Conservation (phyloP, 1,139 yeast genomes). For the Debaryomycetaceae sp. region DNA sequence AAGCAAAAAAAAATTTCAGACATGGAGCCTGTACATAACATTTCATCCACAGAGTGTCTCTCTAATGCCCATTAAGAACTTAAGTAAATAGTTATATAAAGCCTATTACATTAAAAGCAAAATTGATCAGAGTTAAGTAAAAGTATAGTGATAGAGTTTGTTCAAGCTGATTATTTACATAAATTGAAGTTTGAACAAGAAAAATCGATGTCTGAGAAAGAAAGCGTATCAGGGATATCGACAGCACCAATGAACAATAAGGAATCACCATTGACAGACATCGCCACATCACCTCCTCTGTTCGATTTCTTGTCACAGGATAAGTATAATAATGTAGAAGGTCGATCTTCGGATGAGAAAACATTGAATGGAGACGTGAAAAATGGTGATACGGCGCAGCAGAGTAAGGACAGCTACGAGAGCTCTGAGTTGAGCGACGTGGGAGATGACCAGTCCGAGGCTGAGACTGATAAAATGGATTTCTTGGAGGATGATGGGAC, state of each 20-base stretch:
- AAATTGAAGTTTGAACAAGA: too few species aligned
- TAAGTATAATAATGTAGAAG: constrained; percentile 1
- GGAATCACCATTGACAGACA: constrained; percentile 39
- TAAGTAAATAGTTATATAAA: neutral
- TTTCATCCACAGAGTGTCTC: neutral
- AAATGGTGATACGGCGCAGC: neutral
- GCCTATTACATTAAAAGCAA: neutral
- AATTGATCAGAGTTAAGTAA: neutral
- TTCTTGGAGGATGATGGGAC: constrained; percentile 39
- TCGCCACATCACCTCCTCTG: constrained; percentile 40
- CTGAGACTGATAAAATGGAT: constrained; percentile 78
- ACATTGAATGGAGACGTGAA: constrained; percentile 1
- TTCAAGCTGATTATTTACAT: neutral
- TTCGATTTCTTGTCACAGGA: constrained; percentile 21
- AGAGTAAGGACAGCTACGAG: constrained; percentile 27
- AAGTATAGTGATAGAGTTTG: neutral
- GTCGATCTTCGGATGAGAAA: neutral
- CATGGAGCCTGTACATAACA: neutral
- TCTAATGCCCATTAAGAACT: neutral
- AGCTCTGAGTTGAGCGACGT: constrained; percentile 54
- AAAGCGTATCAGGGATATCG: constrained; percentile 2
- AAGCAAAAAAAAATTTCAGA: neutral
- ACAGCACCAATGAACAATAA: constrained; percentile 11
- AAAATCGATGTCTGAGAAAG: neutral
- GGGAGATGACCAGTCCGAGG: constrained; percentile 69